Percentiles rank a stretch among this genome's conserved stretches.
phyloP scores from a whole-genome alignment of 495 filamentous ascomycete genomes.

The Lophium mytilinum region DNA sequence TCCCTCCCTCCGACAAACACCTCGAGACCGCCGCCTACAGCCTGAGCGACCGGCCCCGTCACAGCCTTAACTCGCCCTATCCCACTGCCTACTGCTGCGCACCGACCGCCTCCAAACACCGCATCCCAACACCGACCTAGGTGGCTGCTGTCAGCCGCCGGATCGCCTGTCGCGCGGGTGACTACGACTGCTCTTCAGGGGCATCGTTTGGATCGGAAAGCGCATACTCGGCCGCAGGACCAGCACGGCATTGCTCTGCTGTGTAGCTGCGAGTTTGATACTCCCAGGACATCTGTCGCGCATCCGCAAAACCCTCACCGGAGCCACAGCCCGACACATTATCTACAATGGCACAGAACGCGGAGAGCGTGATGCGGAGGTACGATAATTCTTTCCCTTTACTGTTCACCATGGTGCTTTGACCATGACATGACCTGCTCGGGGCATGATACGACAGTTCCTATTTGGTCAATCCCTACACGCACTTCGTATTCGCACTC shows the following conservation, averaged over 20 bases:
- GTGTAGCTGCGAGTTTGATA: background rate
- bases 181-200: background rate
- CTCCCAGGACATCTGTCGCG: background rate
- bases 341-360: slow-evolving; percentile 33
- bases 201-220: background rate
- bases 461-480: background rate
- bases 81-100: background rate
- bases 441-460: too few relatives aligned
- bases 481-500: background rate
- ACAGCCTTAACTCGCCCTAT: background rate
- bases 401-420: background rate
- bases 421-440: too few relatives aligned
- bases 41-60: background rate
- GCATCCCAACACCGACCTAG: background rate
- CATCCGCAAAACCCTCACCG: background rate
- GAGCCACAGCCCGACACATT: background rate
- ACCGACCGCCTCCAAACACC: background rate
- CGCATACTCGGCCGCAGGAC: background rate
- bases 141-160: background rate
- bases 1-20: background rate
- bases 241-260: background rate
- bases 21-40: background rate
- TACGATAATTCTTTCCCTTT: slow-evolving; percentile 6
- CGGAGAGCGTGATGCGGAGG: slow-evolving; percentile 36
- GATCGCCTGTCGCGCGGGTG: background rate